Conservation (phyloP, 805 yeast species). For the Saturnispora ahearnii region DNA sequence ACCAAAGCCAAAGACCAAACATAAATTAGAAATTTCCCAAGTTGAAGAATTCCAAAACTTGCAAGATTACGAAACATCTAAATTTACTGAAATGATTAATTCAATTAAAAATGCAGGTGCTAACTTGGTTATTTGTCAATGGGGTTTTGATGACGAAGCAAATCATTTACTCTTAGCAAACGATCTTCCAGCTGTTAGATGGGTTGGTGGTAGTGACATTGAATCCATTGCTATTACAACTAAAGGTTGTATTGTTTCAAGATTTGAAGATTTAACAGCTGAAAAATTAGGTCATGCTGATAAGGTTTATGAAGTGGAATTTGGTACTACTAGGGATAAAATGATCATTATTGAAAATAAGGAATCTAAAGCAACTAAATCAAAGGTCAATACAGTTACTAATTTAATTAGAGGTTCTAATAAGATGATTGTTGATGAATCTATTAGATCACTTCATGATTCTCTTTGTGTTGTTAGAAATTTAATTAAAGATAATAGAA, state of each 20-base stretch:
- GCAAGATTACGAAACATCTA: slow-evolving; percentile 86
- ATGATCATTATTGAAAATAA: slow-evolving; percentile 92
- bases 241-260: slow-evolving; percentile 91
- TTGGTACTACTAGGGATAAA: slow-evolving; percentile 94
- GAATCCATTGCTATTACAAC: slow-evolving; percentile 97
- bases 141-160: slow-evolving; percentile 99
- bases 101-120: slow-evolving; percentile 86
- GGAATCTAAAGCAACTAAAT: slow-evolving; percentile 48
- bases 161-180: slow-evolving; percentile 84
- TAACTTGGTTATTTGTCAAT: slow-evolving; percentile 93
- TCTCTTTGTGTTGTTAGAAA: slow-evolving; percentile 96
- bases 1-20: slow-evolving; percentile 98
- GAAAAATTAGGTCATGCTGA: slow-evolving; percentile 88
- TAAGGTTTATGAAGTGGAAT: slow-evolving; percentile 73
- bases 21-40: slow-evolving; percentile 85
- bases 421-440: slow-evolving; percentile 96
- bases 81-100: slow-evolving; percentile 84
- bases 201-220: slow-evolving; percentile 98
- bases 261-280: slow-evolving; percentile 82
- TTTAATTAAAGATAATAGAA: slow-evolving; percentile 80
- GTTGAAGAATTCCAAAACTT: slow-evolving; percentile 89
- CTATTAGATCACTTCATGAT: slow-evolving; percentile 92
- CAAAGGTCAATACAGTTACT: slow-evolving; percentile 44
- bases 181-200: slow-evolving; percentile 89
- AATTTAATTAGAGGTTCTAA: slow-evolving; percentile 92